These are phyloP conservation scores for Hericium rajendrae DNA, from an alignment of 768 basidiomycete genomes.

Conservation along the genomic window DNA sequence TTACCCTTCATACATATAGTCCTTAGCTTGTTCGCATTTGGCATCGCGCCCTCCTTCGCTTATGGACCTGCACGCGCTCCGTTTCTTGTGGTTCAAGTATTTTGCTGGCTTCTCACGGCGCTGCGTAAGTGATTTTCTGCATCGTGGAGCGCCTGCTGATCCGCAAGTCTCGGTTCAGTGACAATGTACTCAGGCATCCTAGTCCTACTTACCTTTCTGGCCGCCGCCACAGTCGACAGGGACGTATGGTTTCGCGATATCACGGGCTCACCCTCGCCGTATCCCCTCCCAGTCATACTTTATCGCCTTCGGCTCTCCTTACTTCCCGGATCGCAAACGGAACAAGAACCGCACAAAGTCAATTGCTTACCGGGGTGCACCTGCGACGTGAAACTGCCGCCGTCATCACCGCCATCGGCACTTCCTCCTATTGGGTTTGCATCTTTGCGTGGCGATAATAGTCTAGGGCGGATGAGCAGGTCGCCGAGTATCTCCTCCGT, in stretches of 20 bases:
- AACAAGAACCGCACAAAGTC: neutral
- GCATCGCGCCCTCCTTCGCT: neutral
- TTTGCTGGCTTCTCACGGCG: conserved; percentile 9
- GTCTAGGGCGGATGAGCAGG: neutral
- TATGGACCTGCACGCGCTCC: neutral
- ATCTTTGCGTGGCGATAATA: neutral
- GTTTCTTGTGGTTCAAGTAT: conserved; percentile 7
- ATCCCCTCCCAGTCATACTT: conserved; percentile 6
- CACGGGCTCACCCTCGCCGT: conserved; percentile 13
- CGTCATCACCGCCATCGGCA: conserved; percentile 7
- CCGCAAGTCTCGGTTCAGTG: neutral
- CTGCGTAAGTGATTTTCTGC: conserved; percentile 6
- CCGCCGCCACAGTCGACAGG: conserved; percentile 9
- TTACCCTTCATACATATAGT: conserved; percentile 1
- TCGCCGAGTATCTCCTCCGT: neutral
- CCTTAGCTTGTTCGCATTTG: conserved; percentile 8
- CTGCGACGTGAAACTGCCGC: conserved; percentile 10
- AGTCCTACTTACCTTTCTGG: conserved; percentile 3
- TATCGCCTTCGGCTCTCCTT: conserved; percentile 2
- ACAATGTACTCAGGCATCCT: conserved; percentile 6
- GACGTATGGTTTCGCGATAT: conserved; percentile 16
- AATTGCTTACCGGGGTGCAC: conserved; percentile 12
- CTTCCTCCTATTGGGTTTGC: conserved; percentile 7
- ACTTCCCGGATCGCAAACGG: neutral
- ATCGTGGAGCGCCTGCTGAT: neutral